Conservation (phyloP, 2,329 filamentous ascomycete species). For the Neopestalotiopsis clavispora region DNA sequence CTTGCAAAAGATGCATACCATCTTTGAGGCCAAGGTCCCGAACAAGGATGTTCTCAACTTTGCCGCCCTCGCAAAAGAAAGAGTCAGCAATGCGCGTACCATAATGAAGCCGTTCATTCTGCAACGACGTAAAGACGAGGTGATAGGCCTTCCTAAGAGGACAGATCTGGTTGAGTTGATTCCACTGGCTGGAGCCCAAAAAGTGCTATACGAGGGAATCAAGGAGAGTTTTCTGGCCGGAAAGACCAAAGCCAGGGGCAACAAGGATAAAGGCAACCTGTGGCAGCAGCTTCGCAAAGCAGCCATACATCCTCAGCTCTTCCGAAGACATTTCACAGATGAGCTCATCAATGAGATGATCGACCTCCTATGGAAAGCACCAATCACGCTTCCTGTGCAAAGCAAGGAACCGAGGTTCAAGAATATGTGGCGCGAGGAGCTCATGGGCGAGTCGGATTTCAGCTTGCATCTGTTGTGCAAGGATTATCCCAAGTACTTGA, state of each 20-base stretch:
- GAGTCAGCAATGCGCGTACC: conserved; percentile 83
- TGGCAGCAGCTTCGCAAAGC: conserved; percentile 93
- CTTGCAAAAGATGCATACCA: conserved; percentile 78
- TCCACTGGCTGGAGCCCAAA: conserved; percentile 75
- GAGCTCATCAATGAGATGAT: conserved; percentile 77
- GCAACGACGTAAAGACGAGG: conserved; percentile 90
- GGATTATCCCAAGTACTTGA: conserved; percentile 59
- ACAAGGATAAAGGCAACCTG: conserved; percentile 65
- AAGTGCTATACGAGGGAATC: conserved; percentile 71
- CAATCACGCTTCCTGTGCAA: conserved; percentile 50
- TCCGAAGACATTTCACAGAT: conserved; percentile 81
- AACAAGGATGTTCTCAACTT: conserved; percentile 80
- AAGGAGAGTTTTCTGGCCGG: conserved; percentile 65
- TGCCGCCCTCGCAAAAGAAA: conserved; percentile 82
- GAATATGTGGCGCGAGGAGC: conserved; percentile 58
- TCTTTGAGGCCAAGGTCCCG: conserved; percentile 92
- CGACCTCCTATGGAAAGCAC: conserved; percentile 73
- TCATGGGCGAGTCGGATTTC: conserved; percentile 66
- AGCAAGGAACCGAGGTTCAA: conserved; percentile 51
- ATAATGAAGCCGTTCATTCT: conserved; percentile 97
- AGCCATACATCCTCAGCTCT: conserved; percentile 88
- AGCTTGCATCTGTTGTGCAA: conserved; percentile 70
- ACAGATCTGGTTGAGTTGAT: conserved; percentile 79
- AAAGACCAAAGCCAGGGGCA: conserved; percentile 54
- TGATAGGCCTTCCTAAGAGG: conserved; percentile 85